Evolutionary conservation across 2,329 filamentous ascomycete species (phyloP), one percentile per base, ranked within the genome.

Genomic region (Fusarium citri): DNA sequence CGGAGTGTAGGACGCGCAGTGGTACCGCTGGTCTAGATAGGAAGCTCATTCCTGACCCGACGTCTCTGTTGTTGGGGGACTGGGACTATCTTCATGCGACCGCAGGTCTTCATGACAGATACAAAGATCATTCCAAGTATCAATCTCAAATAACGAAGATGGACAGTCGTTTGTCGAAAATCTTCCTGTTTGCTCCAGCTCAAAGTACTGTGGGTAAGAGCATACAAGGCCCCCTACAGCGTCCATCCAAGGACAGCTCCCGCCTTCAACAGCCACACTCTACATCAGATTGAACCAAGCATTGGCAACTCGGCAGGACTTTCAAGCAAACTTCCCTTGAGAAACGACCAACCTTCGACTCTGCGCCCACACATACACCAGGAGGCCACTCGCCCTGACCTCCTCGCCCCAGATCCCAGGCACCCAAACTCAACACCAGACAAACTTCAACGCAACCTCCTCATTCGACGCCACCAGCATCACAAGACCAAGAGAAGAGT

Each of bases 251-350:
- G 0, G 34, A 37, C 18, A n/a, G 12, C 34, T 7, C 10, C 34
- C 2, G 6, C 2, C 10, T 7, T 4, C 18, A 37, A 4, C 34
- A 37, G n/a, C 5, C 5, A 2, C 3, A 12, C 18, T 4, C 34
- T 3, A 7, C 10, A n/a, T 2, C 18, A n/a, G 3, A 11, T n/a
- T n/a, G 18, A n/a, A n/a, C 16, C 3, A n/a, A 6, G 9, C 9
- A 6, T 3, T 30, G 2, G 15, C 8, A 34, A 16, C 4, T 34
- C 2, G 1, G 9, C 5, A 18, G 16, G 4, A 0, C 15, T 18
- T 18, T 1, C 1, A 16, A 34, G 4, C 30, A 8, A 34, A 9
- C 2, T 10, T 12, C 1, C 16, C 8, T 3, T 5, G 5, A 10
- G 2, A 2, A 18, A 34, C 2, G 8, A 10, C 8, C 31, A 5